Base-by-base conservation (phyloP, 257 asterid genomes). In the Dorcoceras hygrometricum region DNA sequence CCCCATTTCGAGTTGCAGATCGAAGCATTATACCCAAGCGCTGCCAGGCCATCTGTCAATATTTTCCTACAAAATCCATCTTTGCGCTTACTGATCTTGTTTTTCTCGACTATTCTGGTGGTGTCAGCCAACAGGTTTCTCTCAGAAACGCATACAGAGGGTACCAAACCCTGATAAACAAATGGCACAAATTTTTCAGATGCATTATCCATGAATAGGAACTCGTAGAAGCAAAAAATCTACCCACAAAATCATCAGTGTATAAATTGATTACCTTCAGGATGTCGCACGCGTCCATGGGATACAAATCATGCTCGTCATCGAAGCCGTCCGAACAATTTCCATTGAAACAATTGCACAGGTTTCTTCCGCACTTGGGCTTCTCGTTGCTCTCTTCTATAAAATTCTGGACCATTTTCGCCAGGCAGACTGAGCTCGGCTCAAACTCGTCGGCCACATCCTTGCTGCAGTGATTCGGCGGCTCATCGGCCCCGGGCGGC, bases 1-100 rank as follows among this genome's bases (percentile, higher is more conserved):
- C 85, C 91, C 96, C 99, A 93, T 62, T 84, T 87, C 3, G 95
- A 90, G 68, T 79, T 84, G 89, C 99, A 90, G 82, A 85, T 78
- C 7, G 99, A 81, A 68, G 96, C 96, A 68, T 86, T 75, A 74
- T 90, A 90, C 22, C 97, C 97, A 18, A 81, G 70, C 75, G 85
- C 83, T 5, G 75, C 22, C 11, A 93, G 92, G 11, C 86, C 88
- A 70, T 90, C 92, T n/a, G 78, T 77, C 26, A 93, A 90, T 20
- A 63, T 63, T 75, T 86, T 78, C 73, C 83, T 72, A 73, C 85
- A 82, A 66, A 65, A 25, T 55, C 79, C 82, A 56, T 82, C 90
- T 76, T 82, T 88, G 3, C 81, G 75, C 75, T 77, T 88, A 12
- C 53, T 32, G 56, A 80, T 82, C 82, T 78, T 86, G 84, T 82